Evolutionary conservation across 768 basidiomycete genomes (phyloP), one percentile per base, ranked within the genome.

Genomic region (Amanita rubescens): DNA sequence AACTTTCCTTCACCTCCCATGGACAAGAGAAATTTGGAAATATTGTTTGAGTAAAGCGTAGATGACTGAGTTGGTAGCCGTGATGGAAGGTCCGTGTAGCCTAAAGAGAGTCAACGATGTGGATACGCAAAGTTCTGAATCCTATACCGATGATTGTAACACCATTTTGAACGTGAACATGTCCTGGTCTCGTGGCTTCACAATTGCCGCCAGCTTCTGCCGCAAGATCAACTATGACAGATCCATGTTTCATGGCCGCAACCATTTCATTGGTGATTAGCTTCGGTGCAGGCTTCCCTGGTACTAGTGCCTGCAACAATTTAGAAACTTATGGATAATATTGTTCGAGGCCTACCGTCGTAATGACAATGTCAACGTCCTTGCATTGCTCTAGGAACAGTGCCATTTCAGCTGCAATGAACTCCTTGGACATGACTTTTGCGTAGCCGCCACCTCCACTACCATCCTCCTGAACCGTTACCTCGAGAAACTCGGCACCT

Each of bases 121-220:
- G 24, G 15, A 15, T 32, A 32, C 14, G 14, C 37, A 46, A n/a
- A 32, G 22, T 51, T 55, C 35, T 20, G 27, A 10, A 9, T 25
- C 32, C 55, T 65, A 54, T 58, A 84, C 90, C 91, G 38, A 93
- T 85, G 59, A 94, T 72, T 2, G 85, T 88, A n/a, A 93, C 87
- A 3, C 91, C 91, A 51, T 81, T 71, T 58, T 87, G 75, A 9
- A 83, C 73, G 46, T 74, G 67, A 30, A 90, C 71, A 60, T 91
- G 77, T 25, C 91, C 91, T 6, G 91, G 90, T 48, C 76, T 73
- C 8, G 91, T 94, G 12, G 82, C 84, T 60, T 83, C 85, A 60
- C 91, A 93, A 57, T 94, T 94, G 12, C 91, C 91, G n/a, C 91
- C 90, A 42, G 89, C 79, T 69, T 94, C 91, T 14, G 90, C 85